Conservation (phyloP, 768 basidiomycete genomes). For the Phanerochaete carnosa region DNA sequence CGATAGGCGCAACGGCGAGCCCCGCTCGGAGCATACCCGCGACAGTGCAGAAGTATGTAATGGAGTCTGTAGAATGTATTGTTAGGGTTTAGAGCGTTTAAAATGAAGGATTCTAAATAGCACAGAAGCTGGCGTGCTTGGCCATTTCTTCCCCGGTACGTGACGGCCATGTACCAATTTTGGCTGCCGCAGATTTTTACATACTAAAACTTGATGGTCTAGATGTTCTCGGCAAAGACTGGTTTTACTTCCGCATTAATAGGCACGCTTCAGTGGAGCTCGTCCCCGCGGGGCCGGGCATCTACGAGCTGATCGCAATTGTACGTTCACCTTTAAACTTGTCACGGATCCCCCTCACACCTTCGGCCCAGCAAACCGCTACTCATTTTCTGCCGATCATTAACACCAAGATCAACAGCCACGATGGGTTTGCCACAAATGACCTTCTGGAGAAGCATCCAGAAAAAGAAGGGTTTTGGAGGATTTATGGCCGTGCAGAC, state of each 20-base stretch:
- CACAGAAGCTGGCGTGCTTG: neutral
- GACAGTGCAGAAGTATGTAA: neutral
- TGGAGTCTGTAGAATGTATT: neutral
- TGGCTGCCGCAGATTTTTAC: no score
- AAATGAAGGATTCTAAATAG: no score
- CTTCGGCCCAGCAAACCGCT: neutral
- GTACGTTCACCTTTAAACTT: neutral
- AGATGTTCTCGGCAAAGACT: conserved; percentile 2
- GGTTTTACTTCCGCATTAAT: conserved; percentile 6
- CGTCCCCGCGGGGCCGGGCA: conserved; percentile 8
- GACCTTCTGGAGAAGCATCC: conserved; percentile 26
- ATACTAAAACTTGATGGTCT: no score
- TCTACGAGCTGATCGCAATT: conserved; percentile 9
- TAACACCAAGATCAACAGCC: conserved; percentile 9
- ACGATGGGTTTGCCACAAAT: conserved; percentile 19
- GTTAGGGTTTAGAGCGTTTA: no score
- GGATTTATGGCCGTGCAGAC: conserved; percentile 25
- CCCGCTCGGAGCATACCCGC: neutral
- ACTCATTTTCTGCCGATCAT: neutral
- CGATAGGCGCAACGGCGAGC: conserved; percentile 15
- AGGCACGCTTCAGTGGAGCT: neutral
- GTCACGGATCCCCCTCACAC: no score
- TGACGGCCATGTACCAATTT: no score
- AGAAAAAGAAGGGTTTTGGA: conserved; percentile 18
- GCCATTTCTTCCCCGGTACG: neutral